Base-by-base conservation (phyloP, 2,329 filamentous ascomycete species). In the Aspergillus brasiliensis region DNA sequence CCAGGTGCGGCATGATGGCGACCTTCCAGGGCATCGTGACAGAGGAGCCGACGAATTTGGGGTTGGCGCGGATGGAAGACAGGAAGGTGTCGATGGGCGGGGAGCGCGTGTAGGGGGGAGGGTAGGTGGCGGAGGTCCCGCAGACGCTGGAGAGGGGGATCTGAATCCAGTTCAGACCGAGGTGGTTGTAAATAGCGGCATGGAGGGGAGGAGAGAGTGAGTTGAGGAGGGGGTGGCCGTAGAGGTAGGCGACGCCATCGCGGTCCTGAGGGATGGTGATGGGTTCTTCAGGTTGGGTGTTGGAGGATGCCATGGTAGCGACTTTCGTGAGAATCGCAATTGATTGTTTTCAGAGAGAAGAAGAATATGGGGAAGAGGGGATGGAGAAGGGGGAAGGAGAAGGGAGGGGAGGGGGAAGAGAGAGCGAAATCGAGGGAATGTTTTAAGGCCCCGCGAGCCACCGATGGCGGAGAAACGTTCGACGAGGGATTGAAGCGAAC, bases 1-100 rank as follows among this genome's bases (percentile, higher is more conserved):
- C 90, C 8, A 94, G 83, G 66, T 91, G 82, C 0, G 85, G 82
- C 61, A 93, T 85, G 71, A 94, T 91, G 67, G 86, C 82, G 25
- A 94, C 85, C 75, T 95, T 94, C 80, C 91, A 88, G 0, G 91
- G 91, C 91, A 94, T 95, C 19, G 91, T 94, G 38, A 94, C 87
- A 3, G 88, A 86, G 21, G 88, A 86, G 57, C 88, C 88, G 84
- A 78, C 72, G 56, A 78, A 77, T 57, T 78, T 78, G 40, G 73
- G 71, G 59, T 78, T 75, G 42, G 69, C 60, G 40, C 71, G 70
- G 64, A 77, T 73, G 23, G 72, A 70, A 40, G 65, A 64, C 5
- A 78, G 62, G 62, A 74, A 78, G 28, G 65, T 72, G 19, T 69
- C 60, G 48, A 79, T 74, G 3, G 73, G 66, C 2, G 74, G 74